A percentile compares a stretch with the other conserved stretches of the same genome.
Conservation (phyloP, 2,329 filamentous ascomycete species). For the Sordariomycetes sp. region DNA sequence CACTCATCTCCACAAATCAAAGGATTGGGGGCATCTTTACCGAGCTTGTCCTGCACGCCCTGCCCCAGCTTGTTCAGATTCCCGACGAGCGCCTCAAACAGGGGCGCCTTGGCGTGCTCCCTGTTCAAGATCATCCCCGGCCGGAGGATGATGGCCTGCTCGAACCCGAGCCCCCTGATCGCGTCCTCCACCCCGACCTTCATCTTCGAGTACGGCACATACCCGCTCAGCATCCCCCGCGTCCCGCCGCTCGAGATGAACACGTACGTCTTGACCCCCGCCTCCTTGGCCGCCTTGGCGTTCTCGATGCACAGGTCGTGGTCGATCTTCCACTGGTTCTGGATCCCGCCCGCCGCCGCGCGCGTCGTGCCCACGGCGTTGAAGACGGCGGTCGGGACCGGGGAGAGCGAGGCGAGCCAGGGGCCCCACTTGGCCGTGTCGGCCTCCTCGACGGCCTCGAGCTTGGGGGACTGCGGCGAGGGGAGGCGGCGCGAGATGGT, state of each 20-base stretch:
- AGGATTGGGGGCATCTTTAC: neutral
- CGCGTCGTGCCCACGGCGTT: constrained; percentile 74
- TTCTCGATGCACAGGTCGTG: constrained; percentile 76
- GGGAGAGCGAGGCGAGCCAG: constrained; percentile 42
- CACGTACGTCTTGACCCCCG: constrained; percentile 65
- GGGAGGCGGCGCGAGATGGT: constrained; percentile 60
- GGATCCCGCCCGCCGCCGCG: constrained; percentile 61
- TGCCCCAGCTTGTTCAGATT: constrained; percentile 41
- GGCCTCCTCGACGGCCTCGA: constrained; percentile 30
- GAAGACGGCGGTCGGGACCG: constrained; percentile 56
- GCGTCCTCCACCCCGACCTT: constrained; percentile 80
- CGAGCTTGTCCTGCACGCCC: constrained; percentile 53
- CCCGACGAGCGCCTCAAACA: constrained; percentile 43
- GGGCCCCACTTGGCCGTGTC: constrained; percentile 54
- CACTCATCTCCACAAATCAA: neutral
- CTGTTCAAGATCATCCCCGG: constrained; percentile 73
- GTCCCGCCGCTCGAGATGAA: constrained; percentile 55
- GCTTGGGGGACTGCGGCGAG: constrained; percentile 42
- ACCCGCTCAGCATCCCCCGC: constrained; percentile 23
- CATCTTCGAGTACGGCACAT: constrained; percentile 55
- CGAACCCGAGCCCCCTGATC: constrained; percentile 62
- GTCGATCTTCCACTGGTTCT: constrained; percentile 79
- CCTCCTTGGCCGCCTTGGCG: constrained; percentile 61
- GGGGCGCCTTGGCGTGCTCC: constrained; percentile 47
- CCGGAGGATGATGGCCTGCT: constrained; percentile 61